Evolutionary conservation across 371 early-diverging fungal genomes (phyloP), one percentile per base, ranked within the genome.

Genomic region (Sporodiniella umbellata): DNA sequence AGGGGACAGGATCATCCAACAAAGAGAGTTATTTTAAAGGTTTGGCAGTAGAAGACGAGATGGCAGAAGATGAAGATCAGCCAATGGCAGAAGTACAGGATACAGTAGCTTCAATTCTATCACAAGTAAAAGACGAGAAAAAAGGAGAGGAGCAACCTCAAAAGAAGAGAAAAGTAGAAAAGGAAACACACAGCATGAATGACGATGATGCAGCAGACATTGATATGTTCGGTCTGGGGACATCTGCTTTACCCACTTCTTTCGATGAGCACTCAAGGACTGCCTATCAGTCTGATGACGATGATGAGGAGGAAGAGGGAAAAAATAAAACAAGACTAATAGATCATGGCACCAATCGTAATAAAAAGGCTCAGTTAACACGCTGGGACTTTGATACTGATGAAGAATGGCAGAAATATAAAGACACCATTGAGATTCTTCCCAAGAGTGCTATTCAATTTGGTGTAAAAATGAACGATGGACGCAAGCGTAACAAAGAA

Each of bases 301-400:
- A 78, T 14, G 79, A 78, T 8, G 80, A 81, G 4, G 80, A 83
- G 8, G 78, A 60, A 14, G 58, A 54, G 4, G 51, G 23, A 1
- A 21, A 51, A 45, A 8, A 53, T 55, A 57, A 70, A 17, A 67
- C 73, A 8, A 71, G 70, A 15, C 61, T 86, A 55, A 64, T 86
- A 11, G 88, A 89, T 62, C 73, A 82, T 53, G 87, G 88, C 22
- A 87, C 83, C 3, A 79, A 81, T 42, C 72, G 77, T 38, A 84
- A 85, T 56, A 88, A 88, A 42, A 77, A 79, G 39, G 78, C 80
- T 1, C 87, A 90, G 60, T 53, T 85, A 23, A 76, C 82, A 2
- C 75, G 89, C 14, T 88, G 81, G 68, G 88, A 89, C 62, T 89
- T 89, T 70, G 90, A 89, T 25, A 80, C 79, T 28, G 88, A 88